Base-by-base conservation (phyloP, 495 filamentous ascomycete species). In the Penicillium atrosanguineum region DNA sequence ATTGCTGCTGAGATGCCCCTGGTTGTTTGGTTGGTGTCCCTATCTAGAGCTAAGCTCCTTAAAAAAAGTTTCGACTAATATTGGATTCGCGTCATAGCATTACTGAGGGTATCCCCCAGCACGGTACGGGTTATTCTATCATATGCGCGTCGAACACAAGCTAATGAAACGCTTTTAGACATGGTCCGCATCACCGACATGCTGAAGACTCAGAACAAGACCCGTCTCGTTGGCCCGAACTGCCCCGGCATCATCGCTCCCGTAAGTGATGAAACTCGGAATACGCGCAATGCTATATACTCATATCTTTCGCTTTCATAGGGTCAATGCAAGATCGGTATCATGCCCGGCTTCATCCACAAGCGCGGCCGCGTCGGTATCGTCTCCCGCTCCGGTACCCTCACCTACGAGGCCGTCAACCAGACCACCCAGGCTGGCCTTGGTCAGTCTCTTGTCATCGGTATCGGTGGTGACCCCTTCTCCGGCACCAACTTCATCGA, bases 311-410 rank as follows among this genome's bases (percentile, higher is more conserved):
- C 62, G 54, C 60, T 44, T 43, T 45, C 62, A 37, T 63, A 88
- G 85, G 94, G 93, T 56, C 94, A 96, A 86, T 99, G 94, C 84
- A 99, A 99, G 80, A 99, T 99, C 70, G 94, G 94, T 67, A 99
- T 99, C 78, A 99, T 99, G 94, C 94, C 94, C 40, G 94, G 94
- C 63, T 96, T 97, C 82, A 97, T 99, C 79, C 94, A 99, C 83
- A 97, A 99, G 84, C 90, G 94, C 65, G 94, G 94, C 58, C 91
- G 94, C 64, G 88, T 99, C 67, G 94, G 94, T 69, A 97, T 99
- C 71, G 94, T 99, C 73, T 96, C 91, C 63, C 88, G 94, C 58
- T 97, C 95, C 60, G 94, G 94, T 68, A 99, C 94, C 55, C 85
- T 99, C 49, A 99, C 94, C 58, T 99, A 99, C 77, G 94, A 99